Conservation (phyloP, 139 green algal genomes). For the Closterium sp. region DNA sequence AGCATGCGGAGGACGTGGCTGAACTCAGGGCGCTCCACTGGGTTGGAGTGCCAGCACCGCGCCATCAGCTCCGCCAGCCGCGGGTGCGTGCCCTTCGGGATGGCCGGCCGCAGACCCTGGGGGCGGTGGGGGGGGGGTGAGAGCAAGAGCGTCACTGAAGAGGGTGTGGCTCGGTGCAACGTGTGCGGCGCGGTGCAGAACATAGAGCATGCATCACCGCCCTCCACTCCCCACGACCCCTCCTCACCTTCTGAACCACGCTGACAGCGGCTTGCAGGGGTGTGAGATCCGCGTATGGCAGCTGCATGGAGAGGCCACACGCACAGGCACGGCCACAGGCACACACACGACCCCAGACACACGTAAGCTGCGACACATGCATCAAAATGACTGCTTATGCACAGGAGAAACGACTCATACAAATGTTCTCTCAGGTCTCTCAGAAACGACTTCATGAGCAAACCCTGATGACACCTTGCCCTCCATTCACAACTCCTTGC, state of each 20-base stretch:
- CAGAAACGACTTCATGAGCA: too few species aligned
- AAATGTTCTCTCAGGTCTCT: not conserved
- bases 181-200: not conserved
- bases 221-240: not conserved
- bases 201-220: too few species aligned
- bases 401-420: not conserved
- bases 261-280: slow-evolving; percentile 71
- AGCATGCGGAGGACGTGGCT: slow-evolving; percentile 28
- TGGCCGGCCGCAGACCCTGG: slow-evolving; percentile 65
- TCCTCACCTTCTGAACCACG: slow-evolving; percentile 88
- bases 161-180: not conserved
- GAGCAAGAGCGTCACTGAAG: not conserved
- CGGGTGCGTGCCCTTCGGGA: slow-evolving; percentile 29
- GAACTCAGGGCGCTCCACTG: slow-evolving; percentile 44
- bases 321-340: not conserved
- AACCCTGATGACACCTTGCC: too few species aligned
- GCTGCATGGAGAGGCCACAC: too few species aligned
- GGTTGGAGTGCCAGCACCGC: slow-evolving; percentile 38
- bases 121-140: slow-evolving; percentile 55
- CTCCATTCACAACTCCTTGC: slow-evolving; percentile 60
- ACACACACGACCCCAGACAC: not conserved
- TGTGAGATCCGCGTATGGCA: slow-evolving; percentile 89
- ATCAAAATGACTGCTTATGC: too few species aligned
- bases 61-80: slow-evolving; percentile 34
- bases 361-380: too few species aligned